These are phyloP conservation scores for Plectosphaerella sp. DNA, from an alignment of 2,329 filamentous ascomycete genomes.

Conservation along the genomic window DNA sequence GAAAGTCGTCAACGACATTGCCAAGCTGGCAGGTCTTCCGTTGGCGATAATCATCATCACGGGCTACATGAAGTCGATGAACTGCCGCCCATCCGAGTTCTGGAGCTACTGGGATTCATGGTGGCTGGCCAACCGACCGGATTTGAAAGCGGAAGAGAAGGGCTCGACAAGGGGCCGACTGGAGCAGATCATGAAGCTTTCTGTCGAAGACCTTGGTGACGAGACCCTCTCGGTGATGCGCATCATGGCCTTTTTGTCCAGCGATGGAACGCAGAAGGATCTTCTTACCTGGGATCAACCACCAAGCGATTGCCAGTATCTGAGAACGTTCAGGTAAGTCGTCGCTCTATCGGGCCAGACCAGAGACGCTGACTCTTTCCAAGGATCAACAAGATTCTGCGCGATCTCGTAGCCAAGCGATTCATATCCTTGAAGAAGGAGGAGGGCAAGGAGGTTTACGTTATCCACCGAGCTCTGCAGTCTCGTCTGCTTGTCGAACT, in stretches of 20 bases:
- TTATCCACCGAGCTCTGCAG: constrained; percentile 11
- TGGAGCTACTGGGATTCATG: constrained; percentile 13
- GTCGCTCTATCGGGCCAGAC: background rate
- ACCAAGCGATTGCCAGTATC: constrained; percentile 3
- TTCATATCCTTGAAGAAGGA: constrained; percentile 9
- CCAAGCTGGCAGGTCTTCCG: constrained; percentile 9
- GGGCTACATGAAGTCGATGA: constrained; percentile 12
- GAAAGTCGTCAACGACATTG: constrained; percentile 12
- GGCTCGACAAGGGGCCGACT: constrained; percentile 1
- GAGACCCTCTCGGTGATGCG: constrained; percentile 11
- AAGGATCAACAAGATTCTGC: constrained; percentile 4
- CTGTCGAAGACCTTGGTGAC: constrained; percentile 8
- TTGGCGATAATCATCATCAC: constrained; percentile 11
- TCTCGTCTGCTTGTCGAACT: constrained; percentile 10
- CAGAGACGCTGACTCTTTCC: background rate
- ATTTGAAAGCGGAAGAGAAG: constrained; percentile 3
- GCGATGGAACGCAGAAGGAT: constrained; percentile 12
- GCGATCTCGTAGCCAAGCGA: constrained; percentile 3
- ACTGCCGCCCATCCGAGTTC: constrained; percentile 11
- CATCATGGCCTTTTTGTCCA: constrained; percentile 13
- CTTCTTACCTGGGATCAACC: constrained; percentile 9
- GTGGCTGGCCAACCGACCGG: constrained; percentile 4
- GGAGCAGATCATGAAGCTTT: constrained; percentile 12
- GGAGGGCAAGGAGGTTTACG: constrained; percentile 7
- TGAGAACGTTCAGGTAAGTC: constrained; percentile 6